Percentiles rank a stretch among this genome's conserved stretches.
phyloP scores from a whole-genome alignment of 371 early-diverging fungal species.

The Haplosporangium sp. region DNA sequence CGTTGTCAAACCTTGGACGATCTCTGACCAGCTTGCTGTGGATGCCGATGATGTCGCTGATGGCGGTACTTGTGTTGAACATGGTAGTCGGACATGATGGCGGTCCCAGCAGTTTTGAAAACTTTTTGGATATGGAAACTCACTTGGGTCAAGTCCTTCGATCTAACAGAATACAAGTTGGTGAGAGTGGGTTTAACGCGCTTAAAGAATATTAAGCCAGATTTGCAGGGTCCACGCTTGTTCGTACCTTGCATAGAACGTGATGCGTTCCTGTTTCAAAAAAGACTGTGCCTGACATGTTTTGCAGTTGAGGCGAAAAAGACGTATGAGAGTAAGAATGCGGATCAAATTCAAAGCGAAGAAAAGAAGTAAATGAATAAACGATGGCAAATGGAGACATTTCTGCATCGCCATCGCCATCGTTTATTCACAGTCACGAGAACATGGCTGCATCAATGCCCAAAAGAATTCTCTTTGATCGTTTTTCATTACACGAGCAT shows the following conservation, averaged over 20 bases:
- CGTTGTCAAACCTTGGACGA: conserved; percentile 41
- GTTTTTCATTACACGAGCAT: not conserved
- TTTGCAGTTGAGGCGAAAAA: not conserved
- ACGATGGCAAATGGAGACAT: not conserved
- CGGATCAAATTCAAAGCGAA: too few relatives aligned
- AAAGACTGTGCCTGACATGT: conserved; percentile 17
- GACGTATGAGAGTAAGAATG: conserved; percentile 1
- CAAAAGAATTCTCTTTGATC: too few relatives aligned
- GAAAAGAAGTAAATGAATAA: not conserved
- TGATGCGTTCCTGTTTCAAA: conserved; percentile 46
- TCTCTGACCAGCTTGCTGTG: conserved; percentile 17
- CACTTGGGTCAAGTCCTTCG: conserved; percentile 10
- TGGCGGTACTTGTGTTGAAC: conserved; percentile 10
- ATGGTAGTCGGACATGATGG: conserved; percentile 42
- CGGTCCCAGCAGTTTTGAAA: conserved; percentile 41
- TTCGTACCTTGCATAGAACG: conserved; percentile 36
- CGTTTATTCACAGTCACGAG: too few relatives aligned
- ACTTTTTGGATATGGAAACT: conserved; percentile 22
- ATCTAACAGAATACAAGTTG: not conserved
- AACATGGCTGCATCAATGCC: too few relatives aligned
- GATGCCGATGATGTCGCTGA: not conserved
- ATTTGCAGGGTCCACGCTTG: not conserved
- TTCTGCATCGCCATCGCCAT: too few relatives aligned
- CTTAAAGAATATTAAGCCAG: not conserved
- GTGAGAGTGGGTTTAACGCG: not conserved